Evolutionary conservation across 2,329 filamentous ascomycete species (phyloP).

Genomic region (Penicillium sp.): DNA sequence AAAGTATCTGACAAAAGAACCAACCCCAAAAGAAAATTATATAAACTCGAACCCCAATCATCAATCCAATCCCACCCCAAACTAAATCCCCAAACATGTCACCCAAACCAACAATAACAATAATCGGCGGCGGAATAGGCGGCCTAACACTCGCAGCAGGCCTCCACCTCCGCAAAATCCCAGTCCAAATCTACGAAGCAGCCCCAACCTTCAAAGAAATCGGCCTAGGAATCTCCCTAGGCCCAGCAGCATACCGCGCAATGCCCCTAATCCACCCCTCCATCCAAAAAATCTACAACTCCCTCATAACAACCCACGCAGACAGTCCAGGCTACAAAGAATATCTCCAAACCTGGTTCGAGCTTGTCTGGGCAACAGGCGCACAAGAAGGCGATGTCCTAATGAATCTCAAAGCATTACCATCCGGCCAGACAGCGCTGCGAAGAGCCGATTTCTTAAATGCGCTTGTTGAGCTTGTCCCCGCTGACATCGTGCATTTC

Average conservation of each 20-base stretch:
- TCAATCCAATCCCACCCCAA: not conserved
- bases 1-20: not conserved
- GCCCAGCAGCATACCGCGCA: conserved; percentile 56
- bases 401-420: conserved; percentile 32
- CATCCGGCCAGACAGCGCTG: conserved; percentile 35
- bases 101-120: conserved; percentile 44
- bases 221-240: conserved; percentile 58
- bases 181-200: conserved; percentile 57
- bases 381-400: conserved; percentile 25
- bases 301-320: conserved; percentile 35
- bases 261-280: conserved; percentile 54
- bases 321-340: conserved; percentile 34
- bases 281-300: conserved; percentile 34
- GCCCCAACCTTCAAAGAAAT: conserved; percentile 57
- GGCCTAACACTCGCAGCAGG: conserved; percentile 57
- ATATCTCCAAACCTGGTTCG: conserved; percentile 36
- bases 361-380: conserved; percentile 31
- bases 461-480: conserved; percentile 34
- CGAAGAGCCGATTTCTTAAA: conserved; percentile 37
- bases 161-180: conserved; percentile 48
- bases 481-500: conserved; percentile 32
- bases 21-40: not conserved
- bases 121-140: conserved; percentile 61
- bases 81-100: conserved; percentile 15
- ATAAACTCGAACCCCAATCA: not conserved